Base-by-base conservation (phyloP, 1,139 yeast genomes). In the Saccharomyces hybrid region DNA sequence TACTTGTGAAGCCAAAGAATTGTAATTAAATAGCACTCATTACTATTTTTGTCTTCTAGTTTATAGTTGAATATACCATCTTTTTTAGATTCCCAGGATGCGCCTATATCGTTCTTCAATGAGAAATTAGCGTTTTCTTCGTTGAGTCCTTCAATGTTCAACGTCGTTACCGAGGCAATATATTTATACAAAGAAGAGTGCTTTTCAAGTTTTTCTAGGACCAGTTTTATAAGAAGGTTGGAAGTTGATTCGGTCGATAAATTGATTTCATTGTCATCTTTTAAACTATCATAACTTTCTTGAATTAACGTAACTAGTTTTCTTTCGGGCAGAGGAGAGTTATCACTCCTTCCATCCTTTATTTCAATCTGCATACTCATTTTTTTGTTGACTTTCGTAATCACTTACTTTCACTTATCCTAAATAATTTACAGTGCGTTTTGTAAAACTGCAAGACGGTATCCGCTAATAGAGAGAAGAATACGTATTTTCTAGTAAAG, bases 101-200 rank as follows among this genome's bases (percentile, higher is more conserved):
- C 68, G 11, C 78, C 78, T 42, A 74, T 61, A 6, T 65, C 54
- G 38, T 68, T 65, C 1, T 65, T 57, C 27, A 75, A 57, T n/a
- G 59, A 54, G 16, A 60, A 55, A 27, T 63, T 60, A 2, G 58
- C 54, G 4, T 48, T 51, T 9, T 54, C 57, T 2, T 49, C 57
- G 14, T 50, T 54, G 3, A 56, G 55, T 9, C 55, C 52, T 11
- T 52, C 53, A 3, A 44, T 48, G 14, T 67, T 56, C 5, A 59
- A 47, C 13, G 61, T 46, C 23, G 67, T 69, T 2, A 69, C 55
- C 9, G 65, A 66, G 2, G 72, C 67, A 6, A 74, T 53, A 56
- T 72, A 74, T 54, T 74, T 74, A 57, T 68, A 74, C 49, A 64
- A 68, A 4, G 76, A 69, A 1, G 77, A 74, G 52, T 64, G 67